phyloP scores from a whole-genome alignment of 768 basidiomycete genomes.

The Xerocomellus chrysenteron region DNA sequence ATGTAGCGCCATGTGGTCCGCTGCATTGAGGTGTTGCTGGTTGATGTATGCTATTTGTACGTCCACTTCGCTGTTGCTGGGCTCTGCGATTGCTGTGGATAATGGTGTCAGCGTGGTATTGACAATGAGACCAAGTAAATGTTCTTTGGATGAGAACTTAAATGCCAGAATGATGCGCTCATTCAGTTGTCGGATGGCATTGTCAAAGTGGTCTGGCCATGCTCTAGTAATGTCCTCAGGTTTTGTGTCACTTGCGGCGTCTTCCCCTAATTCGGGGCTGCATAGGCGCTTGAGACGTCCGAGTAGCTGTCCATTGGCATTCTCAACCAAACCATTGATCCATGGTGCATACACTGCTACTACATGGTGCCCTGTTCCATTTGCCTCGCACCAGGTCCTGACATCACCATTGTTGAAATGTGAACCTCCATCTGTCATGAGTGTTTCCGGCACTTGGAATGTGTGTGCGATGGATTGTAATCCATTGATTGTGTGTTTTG shows the following conservation, averaged over 20 bases:
- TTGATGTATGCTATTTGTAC: background rate
- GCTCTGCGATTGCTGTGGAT: no score
- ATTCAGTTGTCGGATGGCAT: no score
- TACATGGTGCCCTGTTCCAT: conserved; percentile 18
- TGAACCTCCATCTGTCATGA: conserved; percentile 39
- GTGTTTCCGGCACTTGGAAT: conserved; percentile 27
- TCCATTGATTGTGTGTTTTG: conserved; percentile 24
- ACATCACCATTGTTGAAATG: conserved; percentile 39
- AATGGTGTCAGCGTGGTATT: no score
- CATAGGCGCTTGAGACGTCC: conserved; percentile 31
- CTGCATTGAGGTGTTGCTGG: background rate
- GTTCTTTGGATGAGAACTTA: no score
- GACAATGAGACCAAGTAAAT: no score
- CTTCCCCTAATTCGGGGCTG: conserved; percentile 32
- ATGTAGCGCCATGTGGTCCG: conserved; percentile 1
- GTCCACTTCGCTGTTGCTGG: background rate
- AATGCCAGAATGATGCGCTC: no score
- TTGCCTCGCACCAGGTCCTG: conserved; percentile 19
- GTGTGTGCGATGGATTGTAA: conserved; percentile 24
- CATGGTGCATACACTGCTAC: conserved; percentile 40
- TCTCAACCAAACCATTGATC: conserved; percentile 39
- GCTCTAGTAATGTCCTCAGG: background rate
- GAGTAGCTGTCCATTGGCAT: conserved; percentile 34
- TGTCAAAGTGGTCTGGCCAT: no score
- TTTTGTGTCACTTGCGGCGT: no score